A percentile compares a stretch with the other conserved stretches of the same genome.
These are phyloP conservation scores for Stachybotrys chlorohalonatus DNA, from an alignment of 2,329 filamentous ascomycete species.

Conservation along the genomic window DNA sequence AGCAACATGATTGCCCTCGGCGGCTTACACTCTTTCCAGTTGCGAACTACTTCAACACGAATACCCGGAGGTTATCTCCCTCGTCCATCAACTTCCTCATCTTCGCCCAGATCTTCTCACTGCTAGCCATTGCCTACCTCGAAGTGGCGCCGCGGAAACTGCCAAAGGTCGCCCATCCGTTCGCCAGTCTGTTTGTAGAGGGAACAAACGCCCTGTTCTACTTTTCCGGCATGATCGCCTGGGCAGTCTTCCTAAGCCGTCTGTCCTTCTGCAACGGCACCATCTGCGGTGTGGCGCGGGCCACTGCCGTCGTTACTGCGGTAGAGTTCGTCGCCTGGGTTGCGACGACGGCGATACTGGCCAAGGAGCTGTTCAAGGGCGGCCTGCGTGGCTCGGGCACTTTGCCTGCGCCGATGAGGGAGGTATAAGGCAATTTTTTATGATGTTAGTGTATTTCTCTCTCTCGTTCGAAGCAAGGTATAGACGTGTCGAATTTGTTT, in stretches of 20 bases:
- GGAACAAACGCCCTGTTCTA: constrained; percentile 45
- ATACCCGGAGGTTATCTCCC: constrained; percentile 46
- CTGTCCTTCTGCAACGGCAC: constrained; percentile 48
- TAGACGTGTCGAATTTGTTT: neutral
- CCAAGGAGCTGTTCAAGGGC: constrained; percentile 37
- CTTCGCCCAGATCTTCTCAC: constrained; percentile 42
- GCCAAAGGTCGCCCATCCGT: constrained; percentile 37
- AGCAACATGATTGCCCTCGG: neutral
- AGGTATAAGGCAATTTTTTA: constrained; percentile 13
- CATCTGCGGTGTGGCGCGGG: constrained; percentile 46
- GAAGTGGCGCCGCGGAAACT: constrained; percentile 38
- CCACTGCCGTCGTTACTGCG: constrained; percentile 44
- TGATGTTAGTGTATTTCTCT: no score
- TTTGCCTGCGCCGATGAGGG: constrained; percentile 25
- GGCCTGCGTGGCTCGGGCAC: constrained; percentile 18
- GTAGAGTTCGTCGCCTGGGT: constrained; percentile 46
- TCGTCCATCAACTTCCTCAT: constrained; percentile 49
- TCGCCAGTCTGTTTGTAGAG: constrained; percentile 39
- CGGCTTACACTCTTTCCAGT: constrained; percentile 27
- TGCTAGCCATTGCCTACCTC: constrained; percentile 46
- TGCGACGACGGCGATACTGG: constrained; percentile 34
- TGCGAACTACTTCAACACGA: constrained; percentile 48
- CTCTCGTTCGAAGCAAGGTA: neutral
- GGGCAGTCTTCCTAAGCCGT: constrained; percentile 45
- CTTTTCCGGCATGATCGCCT: constrained; percentile 50